phyloP scores from a whole-genome alignment of 176 grass and related monocot genomes.

The Luzula sylvatica region DNA sequence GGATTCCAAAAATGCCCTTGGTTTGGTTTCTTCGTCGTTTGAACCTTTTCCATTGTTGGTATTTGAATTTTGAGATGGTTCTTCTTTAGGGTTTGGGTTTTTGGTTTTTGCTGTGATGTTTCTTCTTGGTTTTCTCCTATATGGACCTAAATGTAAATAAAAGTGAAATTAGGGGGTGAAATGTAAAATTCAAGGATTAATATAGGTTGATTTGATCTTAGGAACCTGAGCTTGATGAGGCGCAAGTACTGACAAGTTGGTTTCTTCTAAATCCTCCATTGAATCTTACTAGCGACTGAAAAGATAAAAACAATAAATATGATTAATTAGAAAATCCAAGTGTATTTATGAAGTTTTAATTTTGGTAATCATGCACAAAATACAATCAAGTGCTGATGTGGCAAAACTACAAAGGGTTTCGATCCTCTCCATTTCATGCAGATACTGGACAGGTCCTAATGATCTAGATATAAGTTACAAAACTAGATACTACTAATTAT shows the following conservation, averaged over 20 bases:
- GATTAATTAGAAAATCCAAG: neutral
- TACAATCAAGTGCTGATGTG: neutral
- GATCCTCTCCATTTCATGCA: neutral
- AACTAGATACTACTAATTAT: too few species aligned
- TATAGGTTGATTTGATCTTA: slow-evolving; percentile 11
- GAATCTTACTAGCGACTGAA: slow-evolving; percentile 33
- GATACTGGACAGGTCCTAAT: neutral
- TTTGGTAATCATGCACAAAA: slow-evolving; percentile 1
- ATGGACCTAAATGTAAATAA: slow-evolving; percentile 35
- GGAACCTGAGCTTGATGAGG: slow-evolving; percentile 60
- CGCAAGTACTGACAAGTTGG: slow-evolving; percentile 27
- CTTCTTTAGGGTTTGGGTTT: slow-evolving; percentile 24
- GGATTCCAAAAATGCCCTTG: neutral
- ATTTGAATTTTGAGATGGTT: slow-evolving; percentile 25
- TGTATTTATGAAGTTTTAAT: neutral
- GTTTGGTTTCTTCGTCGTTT: slow-evolving; percentile 6
- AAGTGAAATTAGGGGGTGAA: slow-evolving; percentile 21
- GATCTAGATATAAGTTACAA: too few species aligned
- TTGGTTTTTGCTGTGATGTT: slow-evolving; percentile 33
- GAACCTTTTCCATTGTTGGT: slow-evolving; percentile 9
- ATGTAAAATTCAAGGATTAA: neutral
- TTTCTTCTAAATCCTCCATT: slow-evolving; percentile 38
- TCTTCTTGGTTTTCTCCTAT: slow-evolving; percentile 47
- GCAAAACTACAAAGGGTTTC: neutral
- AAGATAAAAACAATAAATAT: slow-evolving; percentile 9